Evolutionary conservation across 2,329 filamentous ascomycete genomes (phyloP).

Genomic region (Drechmeria coniospora): DNA sequence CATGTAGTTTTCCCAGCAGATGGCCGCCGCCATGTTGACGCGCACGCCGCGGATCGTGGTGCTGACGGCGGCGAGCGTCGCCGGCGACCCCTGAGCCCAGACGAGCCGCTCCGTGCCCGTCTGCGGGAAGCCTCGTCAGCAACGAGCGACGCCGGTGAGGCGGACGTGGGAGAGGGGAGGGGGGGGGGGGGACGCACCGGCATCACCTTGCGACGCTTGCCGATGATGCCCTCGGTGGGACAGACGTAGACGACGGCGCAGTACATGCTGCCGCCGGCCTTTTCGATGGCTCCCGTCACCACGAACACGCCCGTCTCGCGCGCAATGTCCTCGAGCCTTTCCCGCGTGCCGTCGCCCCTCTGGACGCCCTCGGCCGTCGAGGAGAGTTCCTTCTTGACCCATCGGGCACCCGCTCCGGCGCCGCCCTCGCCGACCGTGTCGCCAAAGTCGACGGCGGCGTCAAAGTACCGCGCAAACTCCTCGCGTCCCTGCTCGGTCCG

Average conservation of each 20-base stretch:
- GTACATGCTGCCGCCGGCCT: slow-evolving; percentile 67
- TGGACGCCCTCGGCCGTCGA: slow-evolving; percentile 6
- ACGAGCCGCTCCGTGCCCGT: slow-evolving; percentile 71
- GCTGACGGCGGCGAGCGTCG: slow-evolving; percentile 63
- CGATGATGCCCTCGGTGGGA: slow-evolving; percentile 54
- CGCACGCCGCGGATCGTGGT: slow-evolving; percentile 66
- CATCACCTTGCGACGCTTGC: slow-evolving; percentile 86
- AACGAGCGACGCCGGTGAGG: background rate
- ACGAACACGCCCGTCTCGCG: slow-evolving; percentile 68
- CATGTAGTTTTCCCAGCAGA: slow-evolving; percentile 98
- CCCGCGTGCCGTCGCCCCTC: slow-evolving; percentile 49
- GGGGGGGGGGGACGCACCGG: slow-evolving; percentile 39
- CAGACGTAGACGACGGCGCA: slow-evolving; percentile 74
- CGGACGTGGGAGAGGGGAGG: background rate
- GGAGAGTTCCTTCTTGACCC: slow-evolving; percentile 46
- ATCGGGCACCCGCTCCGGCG: slow-evolving; percentile 55
- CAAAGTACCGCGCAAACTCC: slow-evolving; percentile 70
- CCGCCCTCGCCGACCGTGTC: slow-evolving; percentile 46
- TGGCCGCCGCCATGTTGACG: slow-evolving; percentile 70
- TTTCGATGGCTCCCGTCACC: slow-evolving; percentile 67
- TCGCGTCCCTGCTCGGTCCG: slow-evolving; percentile 57
- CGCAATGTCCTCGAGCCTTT: slow-evolving; percentile 63
- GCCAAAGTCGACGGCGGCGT: slow-evolving; percentile 65
- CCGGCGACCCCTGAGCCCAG: slow-evolving; percentile 75
- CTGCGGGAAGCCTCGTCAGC: slow-evolving; percentile 14